Evolutionary conservation across 2,329 filamentous ascomycete genomes (phyloP).

Genomic region (Colletotrichum magnum): DNA sequence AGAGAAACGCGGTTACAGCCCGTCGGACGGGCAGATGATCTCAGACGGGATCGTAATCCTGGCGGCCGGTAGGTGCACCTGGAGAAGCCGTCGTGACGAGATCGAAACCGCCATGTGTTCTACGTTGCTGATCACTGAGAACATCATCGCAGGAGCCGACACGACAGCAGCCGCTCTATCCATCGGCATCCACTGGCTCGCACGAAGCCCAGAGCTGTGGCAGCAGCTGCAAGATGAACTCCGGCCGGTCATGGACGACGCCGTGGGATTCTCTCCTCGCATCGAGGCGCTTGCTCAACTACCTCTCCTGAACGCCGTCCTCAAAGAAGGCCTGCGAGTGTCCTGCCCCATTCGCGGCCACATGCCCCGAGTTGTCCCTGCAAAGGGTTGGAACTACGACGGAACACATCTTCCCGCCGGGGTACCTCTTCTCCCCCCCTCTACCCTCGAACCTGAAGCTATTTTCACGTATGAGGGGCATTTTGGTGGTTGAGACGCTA

Average conservation of each 20-base stretch:
- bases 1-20: conserved; percentile 15
- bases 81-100: background rate
- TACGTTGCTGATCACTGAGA: background rate
- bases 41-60: conserved; percentile 24
- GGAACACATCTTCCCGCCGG: conserved; percentile 18
- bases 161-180: conserved; percentile 21
- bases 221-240: conserved; percentile 3
- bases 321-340: conserved; percentile 35
- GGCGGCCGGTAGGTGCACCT: conserved; percentile 8
- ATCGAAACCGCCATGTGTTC: no score
- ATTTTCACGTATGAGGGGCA: no score
- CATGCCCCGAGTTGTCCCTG: conserved; percentile 31
- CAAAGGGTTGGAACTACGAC: conserved; percentile 15
- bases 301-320: conserved; percentile 24
- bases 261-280: background rate
- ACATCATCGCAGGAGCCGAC: conserved; percentile 8
- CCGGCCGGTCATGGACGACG: background rate
- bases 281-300: conserved; percentile 16
- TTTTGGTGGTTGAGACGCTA: background rate
- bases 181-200: conserved; percentile 9
- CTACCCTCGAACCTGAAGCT: no score
- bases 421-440: conserved; percentile 8
- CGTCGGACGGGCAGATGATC: conserved; percentile 12
- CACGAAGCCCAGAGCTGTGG: background rate
- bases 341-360: conserved; percentile 29